Evolutionary conservation across 2,329 filamentous ascomycete genomes (phyloP).

Genomic region (Exophiala sp.): DNA sequence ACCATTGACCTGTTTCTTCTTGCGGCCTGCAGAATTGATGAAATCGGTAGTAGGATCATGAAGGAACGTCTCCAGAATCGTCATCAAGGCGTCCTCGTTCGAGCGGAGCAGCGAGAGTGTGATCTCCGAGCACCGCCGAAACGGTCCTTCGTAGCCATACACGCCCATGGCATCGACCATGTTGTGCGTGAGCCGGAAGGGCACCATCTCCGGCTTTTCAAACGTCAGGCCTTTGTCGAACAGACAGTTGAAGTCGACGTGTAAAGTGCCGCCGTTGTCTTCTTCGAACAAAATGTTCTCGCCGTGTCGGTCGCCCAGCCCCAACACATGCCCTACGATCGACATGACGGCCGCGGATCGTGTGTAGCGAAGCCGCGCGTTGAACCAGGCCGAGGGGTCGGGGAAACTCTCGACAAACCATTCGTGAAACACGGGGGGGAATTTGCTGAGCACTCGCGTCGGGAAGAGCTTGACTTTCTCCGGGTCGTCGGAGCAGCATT

Average conservation of each 20-base stretch:
- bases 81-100: constrained; percentile 95
- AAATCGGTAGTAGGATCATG: constrained; percentile 96
- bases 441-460: constrained; percentile 47
- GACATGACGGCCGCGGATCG: constrained; percentile 97
- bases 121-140: constrained; percentile 82
- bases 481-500: constrained; percentile 52
- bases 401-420: constrained; percentile 98
- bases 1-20: constrained; percentile 42
- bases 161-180: constrained; percentile 96
- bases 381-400: constrained; percentile 87
- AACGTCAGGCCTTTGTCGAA: constrained; percentile 98
- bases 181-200: constrained; percentile 95
- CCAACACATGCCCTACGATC: constrained; percentile 95
- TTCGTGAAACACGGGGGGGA: constrained; percentile 76
- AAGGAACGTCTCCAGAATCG: constrained; percentile 91
- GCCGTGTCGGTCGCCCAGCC: constrained; percentile 86
- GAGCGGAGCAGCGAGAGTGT: constrained; percentile 77
- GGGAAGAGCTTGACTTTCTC: constrained; percentile 48
- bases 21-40: constrained; percentile 60
- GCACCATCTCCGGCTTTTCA: constrained; percentile 86
- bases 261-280: constrained; percentile 85
- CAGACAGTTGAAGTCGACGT: constrained; percentile 98
- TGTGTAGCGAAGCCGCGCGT: constrained; percentile 80
- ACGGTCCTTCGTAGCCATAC: constrained; percentile 88
- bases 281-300: constrained; percentile 96